phyloP scores from a whole-genome alignment of 2,329 filamentous ascomycete genomes.

The Pseudopyricularia javanii region DNA sequence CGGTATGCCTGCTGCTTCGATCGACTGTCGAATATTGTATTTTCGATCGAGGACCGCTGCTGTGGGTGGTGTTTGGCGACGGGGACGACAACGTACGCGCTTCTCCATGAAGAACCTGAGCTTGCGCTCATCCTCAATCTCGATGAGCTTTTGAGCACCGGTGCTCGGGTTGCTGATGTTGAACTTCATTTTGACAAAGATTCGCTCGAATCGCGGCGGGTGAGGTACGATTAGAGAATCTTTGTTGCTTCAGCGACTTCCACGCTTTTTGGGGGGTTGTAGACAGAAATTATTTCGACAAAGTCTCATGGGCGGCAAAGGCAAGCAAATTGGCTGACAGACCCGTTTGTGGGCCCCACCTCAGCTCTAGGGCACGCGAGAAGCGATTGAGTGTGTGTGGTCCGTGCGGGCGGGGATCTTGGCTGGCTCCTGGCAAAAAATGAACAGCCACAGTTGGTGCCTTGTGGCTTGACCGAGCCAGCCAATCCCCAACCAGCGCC shows the following conservation, averaged over 20 bases:
- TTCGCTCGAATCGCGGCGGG: not conserved
- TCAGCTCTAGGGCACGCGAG: not conserved
- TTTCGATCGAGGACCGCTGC: not conserved
- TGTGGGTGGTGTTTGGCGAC: slow-evolving; percentile 1
- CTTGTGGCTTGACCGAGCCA: no score
- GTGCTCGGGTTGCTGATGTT: slow-evolving; percentile 87
- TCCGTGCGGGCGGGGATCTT: slow-evolving; percentile 3
- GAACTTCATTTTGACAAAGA: slow-evolving; percentile 26
- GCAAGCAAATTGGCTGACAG: not conserved
- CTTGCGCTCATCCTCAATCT: slow-evolving; percentile 99
- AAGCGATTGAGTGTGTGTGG: not conserved
- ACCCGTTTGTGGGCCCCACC: not conserved
- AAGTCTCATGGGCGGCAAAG: not conserved
- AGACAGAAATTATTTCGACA: not conserved
- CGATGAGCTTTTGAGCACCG: slow-evolving; percentile 98
- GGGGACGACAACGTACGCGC: slow-evolving; percentile 9
- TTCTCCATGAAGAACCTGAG: slow-evolving; percentile 52
- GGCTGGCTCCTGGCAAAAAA: no score
- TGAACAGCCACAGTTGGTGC: no score
- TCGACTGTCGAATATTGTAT: not conserved
- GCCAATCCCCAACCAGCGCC: no score
- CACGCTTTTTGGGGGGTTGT: not conserved
- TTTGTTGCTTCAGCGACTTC: not conserved
- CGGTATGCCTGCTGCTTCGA: not conserved
- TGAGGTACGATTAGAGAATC: not conserved